These are phyloP conservation scores for Fusarium zealandicum DNA, from an alignment of 2,329 filamentous ascomycete genomes.

Conservation along the genomic window DNA sequence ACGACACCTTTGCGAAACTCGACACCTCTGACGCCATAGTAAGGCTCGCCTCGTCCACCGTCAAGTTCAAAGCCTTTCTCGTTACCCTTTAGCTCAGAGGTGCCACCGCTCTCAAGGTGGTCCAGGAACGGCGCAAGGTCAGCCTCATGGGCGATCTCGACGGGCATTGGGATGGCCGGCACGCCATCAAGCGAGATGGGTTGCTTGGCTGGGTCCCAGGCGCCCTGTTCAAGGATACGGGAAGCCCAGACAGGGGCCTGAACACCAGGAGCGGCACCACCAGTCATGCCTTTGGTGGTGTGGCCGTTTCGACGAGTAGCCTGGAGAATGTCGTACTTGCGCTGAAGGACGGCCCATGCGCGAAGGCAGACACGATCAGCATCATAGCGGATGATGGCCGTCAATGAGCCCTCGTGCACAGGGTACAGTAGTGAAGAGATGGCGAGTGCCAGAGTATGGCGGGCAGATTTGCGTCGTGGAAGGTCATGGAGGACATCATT, in stretches of 20 bases:
- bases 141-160: conserved; percentile 41
- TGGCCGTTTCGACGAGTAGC: conserved; percentile 46
- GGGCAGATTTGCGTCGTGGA: conserved; percentile 47
- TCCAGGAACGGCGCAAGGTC: conserved; percentile 47
- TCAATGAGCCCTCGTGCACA: conserved; percentile 44
- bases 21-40: conserved; percentile 46
- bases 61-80: conserved; percentile 43
- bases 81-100: conserved; percentile 35
- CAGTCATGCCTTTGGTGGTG: conserved; percentile 37
- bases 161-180: conserved; percentile 47
- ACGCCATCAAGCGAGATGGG: conserved; percentile 45
- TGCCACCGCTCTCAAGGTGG: conserved; percentile 45
- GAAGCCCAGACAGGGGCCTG: conserved; percentile 45
- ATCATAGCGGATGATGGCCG: conserved; percentile 50
- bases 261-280: conserved; percentile 45
- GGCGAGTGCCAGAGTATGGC: conserved; percentile 42
- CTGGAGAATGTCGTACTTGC: conserved; percentile 45
- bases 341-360: conserved; percentile 48
- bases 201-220: conserved; percentile 43
- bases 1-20: conserved; percentile 52
- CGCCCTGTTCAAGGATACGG: conserved; percentile 46
- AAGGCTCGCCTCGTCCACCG: conserved; percentile 48
- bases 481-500: conserved; percentile 44
- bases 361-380: conserved; percentile 48
- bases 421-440: conserved; percentile 47